These are phyloP conservation scores for Neurospora sp. DNA, from an alignment of 495 filamentous ascomycete genomes.

Conservation along the genomic window DNA sequence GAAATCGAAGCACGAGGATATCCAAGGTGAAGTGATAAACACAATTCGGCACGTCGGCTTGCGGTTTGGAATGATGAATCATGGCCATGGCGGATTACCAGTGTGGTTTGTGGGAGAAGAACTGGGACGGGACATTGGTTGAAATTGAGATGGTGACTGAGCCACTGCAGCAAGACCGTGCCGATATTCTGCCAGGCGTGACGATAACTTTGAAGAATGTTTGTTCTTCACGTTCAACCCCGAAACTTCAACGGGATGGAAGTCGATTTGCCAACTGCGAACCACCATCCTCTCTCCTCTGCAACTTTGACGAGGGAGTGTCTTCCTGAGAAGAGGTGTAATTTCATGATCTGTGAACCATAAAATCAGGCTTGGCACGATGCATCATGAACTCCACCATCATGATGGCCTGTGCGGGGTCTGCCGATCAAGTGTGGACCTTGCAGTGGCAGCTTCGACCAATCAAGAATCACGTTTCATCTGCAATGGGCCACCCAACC, in stretches of 20 bases:
- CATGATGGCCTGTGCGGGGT: neutral
- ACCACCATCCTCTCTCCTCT: neutral
- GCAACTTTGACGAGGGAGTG: neutral
- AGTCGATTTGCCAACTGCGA: neutral
- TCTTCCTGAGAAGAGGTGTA: neutral
- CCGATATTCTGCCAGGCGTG: neutral
- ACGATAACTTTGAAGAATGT: neutral
- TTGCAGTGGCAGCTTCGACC: neutral
- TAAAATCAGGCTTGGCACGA: neutral
- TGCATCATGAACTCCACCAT: neutral
- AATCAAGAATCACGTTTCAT: neutral
- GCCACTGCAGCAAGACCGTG: neutral
- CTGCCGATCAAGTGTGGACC: neutral
- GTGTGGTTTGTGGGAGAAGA: neutral
- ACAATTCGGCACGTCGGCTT: neutral
- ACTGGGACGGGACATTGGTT: neutral
- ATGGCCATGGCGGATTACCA: neutral
- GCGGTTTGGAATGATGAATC: neutral
- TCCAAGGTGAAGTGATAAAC: too few species aligned
- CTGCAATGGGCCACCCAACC: neutral
- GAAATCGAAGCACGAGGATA: neutral
- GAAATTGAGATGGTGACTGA: neutral
- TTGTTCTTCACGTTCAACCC: neutral
- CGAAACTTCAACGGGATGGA: neutral
- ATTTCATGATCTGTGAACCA: neutral